These are phyloP conservation scores for Cymodocea nodosa DNA, from an alignment of 116 monocot genomes.

Conservation along the genomic window DNA sequence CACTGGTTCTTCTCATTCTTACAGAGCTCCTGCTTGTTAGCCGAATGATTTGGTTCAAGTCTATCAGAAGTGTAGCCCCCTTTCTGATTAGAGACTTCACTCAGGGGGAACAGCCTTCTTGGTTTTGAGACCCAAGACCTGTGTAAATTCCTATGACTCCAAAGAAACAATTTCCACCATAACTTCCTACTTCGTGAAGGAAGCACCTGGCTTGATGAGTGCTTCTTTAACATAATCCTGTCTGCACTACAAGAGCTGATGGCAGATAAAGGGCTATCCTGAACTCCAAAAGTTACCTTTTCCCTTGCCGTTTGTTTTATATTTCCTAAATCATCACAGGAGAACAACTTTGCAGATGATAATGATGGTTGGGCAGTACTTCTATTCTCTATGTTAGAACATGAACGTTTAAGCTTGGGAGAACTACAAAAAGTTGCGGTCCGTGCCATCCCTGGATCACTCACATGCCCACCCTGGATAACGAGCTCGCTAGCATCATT, in stretches of 20 bases:
- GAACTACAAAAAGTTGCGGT: conserved; percentile 22
- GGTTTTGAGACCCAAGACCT: conserved; percentile 16
- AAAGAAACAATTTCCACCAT: conserved; percentile 97
- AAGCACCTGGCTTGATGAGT: conserved; percentile 83
- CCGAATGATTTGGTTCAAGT: conserved; percentile 24
- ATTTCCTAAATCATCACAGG: conserved; percentile 36
- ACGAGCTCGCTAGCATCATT: conserved; percentile 16
- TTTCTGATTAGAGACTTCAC: conserved; percentile 16
- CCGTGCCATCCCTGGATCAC: conserved; percentile 54
- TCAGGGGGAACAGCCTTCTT: background rate
- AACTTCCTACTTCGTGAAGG: conserved; percentile 90
- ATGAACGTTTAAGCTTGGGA: conserved; percentile 61
- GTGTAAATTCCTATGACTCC: conserved; percentile 94
- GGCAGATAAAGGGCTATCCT: conserved; percentile 43
- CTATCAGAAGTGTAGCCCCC: conserved; percentile 76
- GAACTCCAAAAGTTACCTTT: conserved; percentile 7
- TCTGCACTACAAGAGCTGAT: conserved; percentile 62
- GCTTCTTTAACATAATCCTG: conserved; percentile 78
- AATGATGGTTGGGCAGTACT: background rate
- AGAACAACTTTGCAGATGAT: conserved; percentile 38
- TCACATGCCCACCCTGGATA: conserved; percentile 43
- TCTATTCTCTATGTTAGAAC: conserved; percentile 88
- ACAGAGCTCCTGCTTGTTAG: conserved; percentile 9
- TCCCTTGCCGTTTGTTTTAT: conserved; percentile 8
- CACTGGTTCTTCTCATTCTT: conserved; percentile 42